Conservation (phyloP, 1,284 basidiomycete species). For the Mycena citricolor region DNA sequence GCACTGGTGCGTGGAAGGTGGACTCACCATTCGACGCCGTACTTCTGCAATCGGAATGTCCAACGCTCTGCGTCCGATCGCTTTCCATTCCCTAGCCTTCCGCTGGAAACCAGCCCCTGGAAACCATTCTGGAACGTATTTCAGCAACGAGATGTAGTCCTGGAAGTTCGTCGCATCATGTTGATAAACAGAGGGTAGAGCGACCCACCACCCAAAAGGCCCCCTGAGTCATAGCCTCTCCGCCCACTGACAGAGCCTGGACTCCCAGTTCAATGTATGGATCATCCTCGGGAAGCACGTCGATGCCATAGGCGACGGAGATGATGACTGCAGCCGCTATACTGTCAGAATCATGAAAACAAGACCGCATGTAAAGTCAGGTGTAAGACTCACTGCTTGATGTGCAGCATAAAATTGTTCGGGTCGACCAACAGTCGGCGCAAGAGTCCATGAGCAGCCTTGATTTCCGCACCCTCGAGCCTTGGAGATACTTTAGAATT, state of each 20-base stretch:
- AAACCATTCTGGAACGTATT: conserved; percentile 34
- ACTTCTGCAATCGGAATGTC: conserved; percentile 24
- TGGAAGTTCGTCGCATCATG: too few species aligned
- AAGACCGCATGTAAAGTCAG: neutral
- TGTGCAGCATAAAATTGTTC: conserved; percentile 1
- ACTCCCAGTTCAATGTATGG: neutral
- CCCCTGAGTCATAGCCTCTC: too few species aligned
- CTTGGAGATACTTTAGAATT: conserved; percentile 1
- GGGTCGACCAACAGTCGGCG: conserved; percentile 6
- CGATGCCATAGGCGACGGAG: conserved; percentile 2
- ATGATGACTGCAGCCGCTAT: neutral
- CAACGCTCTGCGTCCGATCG: conserved; percentile 24
- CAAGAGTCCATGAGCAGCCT: conserved; percentile 13
- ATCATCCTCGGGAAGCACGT: conserved; percentile 1
- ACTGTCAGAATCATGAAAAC: neutral
- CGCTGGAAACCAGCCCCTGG: conserved; percentile 49
- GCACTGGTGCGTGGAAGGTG: conserved; percentile 27
- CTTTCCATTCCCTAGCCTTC: conserved; percentile 39
- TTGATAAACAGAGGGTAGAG: too few species aligned
- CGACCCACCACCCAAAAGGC: too few species aligned
- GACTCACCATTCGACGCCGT: conserved; percentile 8
- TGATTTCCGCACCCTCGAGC: conserved; percentile 11
- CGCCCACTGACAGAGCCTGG: too few species aligned
- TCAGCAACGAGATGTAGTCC: conserved; percentile 10
- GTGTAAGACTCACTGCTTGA: conserved; percentile 7